Percentiles rank a stretch among this genome's conserved stretches.
These are phyloP conservation scores for Xerocomus minutiporus DNA, from an alignment of 1,284 basidiomycete species.

Conservation along the genomic window DNA sequence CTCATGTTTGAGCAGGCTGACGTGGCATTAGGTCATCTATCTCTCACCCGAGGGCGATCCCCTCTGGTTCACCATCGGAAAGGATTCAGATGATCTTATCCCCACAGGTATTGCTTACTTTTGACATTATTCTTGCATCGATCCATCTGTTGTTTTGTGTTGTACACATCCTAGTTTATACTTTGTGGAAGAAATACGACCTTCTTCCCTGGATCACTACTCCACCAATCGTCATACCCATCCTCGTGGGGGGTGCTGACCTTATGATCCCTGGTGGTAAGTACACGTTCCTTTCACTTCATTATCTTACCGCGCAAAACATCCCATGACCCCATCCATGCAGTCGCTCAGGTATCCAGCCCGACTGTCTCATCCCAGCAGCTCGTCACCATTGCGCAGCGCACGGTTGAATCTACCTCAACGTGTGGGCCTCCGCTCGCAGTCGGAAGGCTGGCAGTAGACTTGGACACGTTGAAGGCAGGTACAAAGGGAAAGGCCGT, in stretches of 20 bases:
- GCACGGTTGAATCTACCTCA: constrained; percentile 32
- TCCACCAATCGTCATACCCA: constrained; percentile 57
- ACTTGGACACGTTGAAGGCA: constrained; percentile 42
- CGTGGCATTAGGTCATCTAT: constrained; percentile 49
- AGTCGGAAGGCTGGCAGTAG: constrained; percentile 63
- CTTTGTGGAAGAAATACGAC: constrained; percentile 65
- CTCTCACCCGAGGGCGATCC: constrained; percentile 70
- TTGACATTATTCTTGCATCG: not conserved
- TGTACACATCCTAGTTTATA: constrained; percentile 46
- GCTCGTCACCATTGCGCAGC: constrained; percentile 58
- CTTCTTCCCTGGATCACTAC: constrained; percentile 65
- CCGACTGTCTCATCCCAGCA: constrained; percentile 39
- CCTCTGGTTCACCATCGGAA: constrained; percentile 77
- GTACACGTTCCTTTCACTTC: constrained; percentile 19
- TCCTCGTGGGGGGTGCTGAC: constrained; percentile 67
- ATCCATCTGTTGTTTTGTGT: not conserved
- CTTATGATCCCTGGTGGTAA: constrained; percentile 77
- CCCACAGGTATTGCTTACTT: constrained; percentile 46
- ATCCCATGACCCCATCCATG: constrained; percentile 14
- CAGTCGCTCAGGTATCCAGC: constrained; percentile 53
- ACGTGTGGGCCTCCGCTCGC: constrained; percentile 54
- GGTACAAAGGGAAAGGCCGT: constrained; percentile 72
- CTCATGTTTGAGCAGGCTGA: not conserved
- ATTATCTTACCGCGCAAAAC: not conserved
- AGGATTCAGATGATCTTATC: constrained; percentile 59